Conservation (phyloP, 2,329 filamentous ascomycete species). For the Colletotrichum tropicicola region DNA sequence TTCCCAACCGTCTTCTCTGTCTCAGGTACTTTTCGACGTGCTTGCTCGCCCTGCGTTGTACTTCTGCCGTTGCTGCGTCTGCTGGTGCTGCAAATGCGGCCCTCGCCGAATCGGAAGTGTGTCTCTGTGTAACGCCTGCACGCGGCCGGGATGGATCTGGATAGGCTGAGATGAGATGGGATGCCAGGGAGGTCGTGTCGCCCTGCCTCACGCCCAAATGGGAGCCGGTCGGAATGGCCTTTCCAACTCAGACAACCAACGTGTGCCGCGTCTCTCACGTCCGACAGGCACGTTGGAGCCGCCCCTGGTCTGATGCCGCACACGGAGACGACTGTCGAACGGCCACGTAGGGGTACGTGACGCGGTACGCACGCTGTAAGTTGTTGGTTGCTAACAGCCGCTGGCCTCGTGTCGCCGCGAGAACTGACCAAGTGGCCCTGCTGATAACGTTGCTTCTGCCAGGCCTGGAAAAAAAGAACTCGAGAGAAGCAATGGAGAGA, state of each 20-base stretch:
- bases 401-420: neutral
- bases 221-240: neutral
- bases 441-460: neutral
- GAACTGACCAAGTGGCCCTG: neutral
- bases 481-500: neutral
- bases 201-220: neutral
- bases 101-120: neutral
- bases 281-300: neutral
- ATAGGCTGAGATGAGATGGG: neutral
- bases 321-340: neutral
- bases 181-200: slow-evolving; percentile 13
- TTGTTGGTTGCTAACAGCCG: too few species aligned
- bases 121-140: slow-evolving; percentile 10
- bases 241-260: neutral
- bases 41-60: neutral
- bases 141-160: neutral
- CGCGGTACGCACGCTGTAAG: neutral
- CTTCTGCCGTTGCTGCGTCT: neutral
- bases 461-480: neutral
- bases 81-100: neutral
- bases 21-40: neutral
- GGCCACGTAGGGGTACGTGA: neutral
- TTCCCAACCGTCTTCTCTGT: neutral
- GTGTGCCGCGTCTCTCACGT: neutral
- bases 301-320: neutral